Percentiles rank a stretch among this genome's conserved stretches.
Conservation (phyloP, 163 green algal species). For the Scenedesmus sp. region DNA sequence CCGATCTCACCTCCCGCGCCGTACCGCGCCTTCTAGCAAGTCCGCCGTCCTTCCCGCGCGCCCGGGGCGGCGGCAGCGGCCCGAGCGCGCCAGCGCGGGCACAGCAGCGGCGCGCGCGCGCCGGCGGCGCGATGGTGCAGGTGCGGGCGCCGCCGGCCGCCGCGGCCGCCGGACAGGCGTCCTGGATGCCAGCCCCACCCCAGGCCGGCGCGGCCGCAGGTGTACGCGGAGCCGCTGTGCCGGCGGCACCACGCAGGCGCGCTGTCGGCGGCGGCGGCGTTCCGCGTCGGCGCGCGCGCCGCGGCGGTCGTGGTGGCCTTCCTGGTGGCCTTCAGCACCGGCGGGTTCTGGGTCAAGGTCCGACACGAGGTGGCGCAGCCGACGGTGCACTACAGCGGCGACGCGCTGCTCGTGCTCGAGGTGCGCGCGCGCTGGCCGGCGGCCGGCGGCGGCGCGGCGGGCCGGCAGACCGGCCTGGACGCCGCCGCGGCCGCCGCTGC, state of each 20-base stretch:
- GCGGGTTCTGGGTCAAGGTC: constrained; percentile 61
- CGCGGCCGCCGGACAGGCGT: no score
- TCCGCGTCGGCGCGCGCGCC: constrained; percentile 39
- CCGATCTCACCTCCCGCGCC: no score
- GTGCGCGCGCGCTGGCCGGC: constrained; percentile 26
- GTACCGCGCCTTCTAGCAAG: no score
- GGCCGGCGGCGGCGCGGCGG: no score
- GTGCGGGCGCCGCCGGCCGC: not conserved
- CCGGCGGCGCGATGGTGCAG: constrained; percentile 36
- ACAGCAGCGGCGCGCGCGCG: no score
- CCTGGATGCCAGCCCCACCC: no score
- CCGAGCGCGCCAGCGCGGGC: no score
- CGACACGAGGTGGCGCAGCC: constrained; percentile 51
- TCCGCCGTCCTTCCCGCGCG: no score
- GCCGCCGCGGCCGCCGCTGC: not conserved
- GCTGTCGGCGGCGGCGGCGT: constrained; percentile 34
- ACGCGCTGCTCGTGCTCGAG: constrained; percentile 61
- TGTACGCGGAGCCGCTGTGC: constrained; percentile 61
- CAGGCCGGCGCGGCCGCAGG: constrained; percentile 44
- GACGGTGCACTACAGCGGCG: constrained; percentile 59
- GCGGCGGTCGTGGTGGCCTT: constrained; percentile 51
- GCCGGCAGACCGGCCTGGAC: no score
- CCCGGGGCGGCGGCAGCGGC: no score
- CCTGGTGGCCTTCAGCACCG: constrained; percentile 57
- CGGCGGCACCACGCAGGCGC: constrained; percentile 53